Conservation (phyloP, 805 yeast species). For the Nakazawaea laoshanensis region DNA sequence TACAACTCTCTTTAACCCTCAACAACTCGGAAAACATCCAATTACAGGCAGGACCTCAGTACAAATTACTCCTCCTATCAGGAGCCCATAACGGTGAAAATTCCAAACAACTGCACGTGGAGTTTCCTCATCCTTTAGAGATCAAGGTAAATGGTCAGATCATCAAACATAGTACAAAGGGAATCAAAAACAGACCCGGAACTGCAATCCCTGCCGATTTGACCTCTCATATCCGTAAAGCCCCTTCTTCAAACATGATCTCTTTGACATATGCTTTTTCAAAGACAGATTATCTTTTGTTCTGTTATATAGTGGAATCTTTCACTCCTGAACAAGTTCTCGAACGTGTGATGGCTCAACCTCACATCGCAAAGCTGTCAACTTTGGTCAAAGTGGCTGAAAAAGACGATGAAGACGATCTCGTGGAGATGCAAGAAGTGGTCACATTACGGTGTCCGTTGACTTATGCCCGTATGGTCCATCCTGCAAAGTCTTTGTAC, state of each 20-base stretch:
- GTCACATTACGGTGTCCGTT: constrained; percentile 75
- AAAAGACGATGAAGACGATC: constrained; percentile 52
- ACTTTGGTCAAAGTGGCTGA: constrained; percentile 40
- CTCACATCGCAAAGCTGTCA: constrained; percentile 43
- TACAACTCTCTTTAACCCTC: constrained; percentile 32
- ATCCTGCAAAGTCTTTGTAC: constrained; percentile 60
- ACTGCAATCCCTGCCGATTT: constrained; percentile 79
- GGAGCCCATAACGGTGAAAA: constrained; percentile 29
- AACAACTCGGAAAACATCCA: constrained; percentile 30
- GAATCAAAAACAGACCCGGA: constrained; percentile 69
- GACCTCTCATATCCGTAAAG: constrained; percentile 35
- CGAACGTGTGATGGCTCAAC: constrained; percentile 30
- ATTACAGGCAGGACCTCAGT: constrained; percentile 21
- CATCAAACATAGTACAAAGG: constrained; percentile 52
- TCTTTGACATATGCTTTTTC: constrained; percentile 54
- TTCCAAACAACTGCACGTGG: constrained; percentile 29
- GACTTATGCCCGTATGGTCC: constrained; percentile 56
- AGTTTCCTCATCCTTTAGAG: constrained; percentile 69
- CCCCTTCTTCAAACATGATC: constrained; percentile 30
- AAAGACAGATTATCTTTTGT: constrained; percentile 38
- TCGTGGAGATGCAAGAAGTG: constrained; percentile 57
- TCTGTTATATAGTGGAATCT: constrained; percentile 50
- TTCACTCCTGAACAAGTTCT: constrained; percentile 33
- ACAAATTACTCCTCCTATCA: constrained; percentile 43
- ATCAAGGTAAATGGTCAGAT: constrained; percentile 46